Base-by-base conservation (phyloP, 1,284 basidiomycete species). In the Coniophora puteana region DNA sequence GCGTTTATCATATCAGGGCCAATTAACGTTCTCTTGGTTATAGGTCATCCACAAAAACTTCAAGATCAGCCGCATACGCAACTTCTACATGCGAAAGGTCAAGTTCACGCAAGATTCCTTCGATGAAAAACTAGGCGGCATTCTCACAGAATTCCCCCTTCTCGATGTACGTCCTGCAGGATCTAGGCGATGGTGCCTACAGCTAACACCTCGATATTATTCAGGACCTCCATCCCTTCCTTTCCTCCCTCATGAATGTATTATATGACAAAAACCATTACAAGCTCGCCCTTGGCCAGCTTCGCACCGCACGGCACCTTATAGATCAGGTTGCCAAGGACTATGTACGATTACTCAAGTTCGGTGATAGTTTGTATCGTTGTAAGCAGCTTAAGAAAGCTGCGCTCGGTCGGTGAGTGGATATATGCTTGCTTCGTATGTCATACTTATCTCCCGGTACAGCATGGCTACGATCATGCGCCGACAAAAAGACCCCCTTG, bases 231-330 rank as follows among this genome's bases (percentile, higher is more conserved):
- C 93, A 97, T 63, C 93, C 93, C 3, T 97, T 97, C 74, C 74
- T 96, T 21, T 80, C 92, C 4, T 93, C 91, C 3, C 73, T 97
- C 24, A 83, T 97, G 74, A 97, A 97, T 63, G 93, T 97, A 10
- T 76, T 97, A 25, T 97, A 97, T 68, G 93, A 97, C 77, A 97
- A 96, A 71, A 96, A 96, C 60, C 93, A 97, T 63, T 97, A 96
- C 80, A 97, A 96, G 69, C 88, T 97, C 40, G 93, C 93, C 4
- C 73, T 97, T 18, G 93, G 94, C 50, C 93, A 97, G 62, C 80
- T 97, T 47, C 86, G 93, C 49, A 97, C 93, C 1, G 89, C 89
- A 2, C 78, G 88, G 36, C 93, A 97, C 74, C 74, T 97, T 37
- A 95, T 97, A 54, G 91, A 95, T 65, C 89, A 94, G 43, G 89